phyloP scores from a whole-genome alignment of 2,329 filamentous ascomycete genomes.

The Alternaria hordeiaustralica region DNA sequence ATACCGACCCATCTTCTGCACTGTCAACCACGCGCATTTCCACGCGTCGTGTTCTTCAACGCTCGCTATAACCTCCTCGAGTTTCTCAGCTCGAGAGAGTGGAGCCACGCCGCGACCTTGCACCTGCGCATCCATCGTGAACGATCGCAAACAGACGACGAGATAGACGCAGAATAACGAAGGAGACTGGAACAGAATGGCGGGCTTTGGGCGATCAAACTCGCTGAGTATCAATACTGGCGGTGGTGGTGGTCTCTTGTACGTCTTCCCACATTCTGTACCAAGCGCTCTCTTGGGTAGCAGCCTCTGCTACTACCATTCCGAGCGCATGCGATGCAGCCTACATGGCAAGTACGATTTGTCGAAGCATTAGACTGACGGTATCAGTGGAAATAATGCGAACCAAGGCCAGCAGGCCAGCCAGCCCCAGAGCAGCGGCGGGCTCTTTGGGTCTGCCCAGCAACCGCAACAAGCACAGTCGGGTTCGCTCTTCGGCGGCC shows the following conservation, averaged over 20 bases:
- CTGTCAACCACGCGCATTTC: background rate
- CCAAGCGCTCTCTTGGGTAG: background rate
- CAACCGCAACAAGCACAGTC: constrained; percentile 35
- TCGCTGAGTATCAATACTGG: constrained; percentile 63
- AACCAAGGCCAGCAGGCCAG: constrained; percentile 35
- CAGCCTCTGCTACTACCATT: background rate
- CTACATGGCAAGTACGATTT: background rate
- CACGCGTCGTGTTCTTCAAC: background rate
- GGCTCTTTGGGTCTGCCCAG: constrained; percentile 34
- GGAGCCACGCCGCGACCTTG: background rate
- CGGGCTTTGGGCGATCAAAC: constrained; percentile 57
- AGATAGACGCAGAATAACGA: background rate
- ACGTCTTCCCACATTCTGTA: constrained; percentile 30
- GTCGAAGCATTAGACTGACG: constrained; percentile 25
- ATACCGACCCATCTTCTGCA: background rate
- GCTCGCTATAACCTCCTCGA: background rate
- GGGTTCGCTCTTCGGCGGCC: constrained; percentile 32
- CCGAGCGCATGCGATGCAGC: background rate
- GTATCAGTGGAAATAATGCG: constrained; percentile 38
- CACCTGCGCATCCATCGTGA: background rate
- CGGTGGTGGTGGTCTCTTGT: constrained; percentile 54
- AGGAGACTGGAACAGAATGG: constrained; percentile 29
- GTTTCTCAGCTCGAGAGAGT: background rate
- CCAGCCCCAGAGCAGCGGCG: constrained; percentile 37
- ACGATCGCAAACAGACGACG: background rate